Percentiles rank a stretch among this genome's conserved stretches.
Evolutionary conservation across 2,329 filamentous ascomycete genomes (phyloP).

Genomic region (Alternaria sp.): DNA sequence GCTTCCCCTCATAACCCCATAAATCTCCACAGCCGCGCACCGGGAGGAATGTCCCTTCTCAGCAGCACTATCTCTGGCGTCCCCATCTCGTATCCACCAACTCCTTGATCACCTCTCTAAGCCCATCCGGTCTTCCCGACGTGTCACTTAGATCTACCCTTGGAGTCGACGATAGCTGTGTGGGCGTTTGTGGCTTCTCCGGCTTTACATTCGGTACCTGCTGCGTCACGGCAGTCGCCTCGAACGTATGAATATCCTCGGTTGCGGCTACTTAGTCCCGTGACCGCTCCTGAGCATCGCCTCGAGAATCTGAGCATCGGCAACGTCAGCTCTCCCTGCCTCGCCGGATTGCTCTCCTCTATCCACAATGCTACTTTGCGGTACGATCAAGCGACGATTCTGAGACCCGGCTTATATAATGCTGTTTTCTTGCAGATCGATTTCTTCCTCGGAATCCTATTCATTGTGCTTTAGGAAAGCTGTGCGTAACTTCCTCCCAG

Average conservation of each 20-base stretch:
- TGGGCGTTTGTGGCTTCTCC: background rate
- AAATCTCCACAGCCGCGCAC: background rate
- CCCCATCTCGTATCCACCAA: background rate
- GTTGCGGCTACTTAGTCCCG: slow-evolving; percentile 12
- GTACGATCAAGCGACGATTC: background rate
- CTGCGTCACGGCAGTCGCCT: background rate
- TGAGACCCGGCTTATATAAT: background rate
- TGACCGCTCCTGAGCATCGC: background rate
- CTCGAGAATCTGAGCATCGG: background rate
- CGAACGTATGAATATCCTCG: slow-evolving; percentile 6
- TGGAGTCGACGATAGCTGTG: background rate
- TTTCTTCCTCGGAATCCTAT: too few species aligned
- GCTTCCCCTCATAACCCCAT: slow-evolving; percentile 1
- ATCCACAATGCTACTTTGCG: background rate
- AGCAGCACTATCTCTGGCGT: background rate
- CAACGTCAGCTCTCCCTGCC: background rate
- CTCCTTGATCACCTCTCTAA: background rate
- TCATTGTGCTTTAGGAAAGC: background rate
- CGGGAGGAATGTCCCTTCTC: background rate
- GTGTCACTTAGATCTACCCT: background rate
- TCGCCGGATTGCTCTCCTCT: background rate
- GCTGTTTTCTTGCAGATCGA: background rate
- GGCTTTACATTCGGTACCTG: slow-evolving; percentile 2
- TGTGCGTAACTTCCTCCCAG: background rate
- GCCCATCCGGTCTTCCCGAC: background rate